Base-by-base conservation (phyloP, 331 rosid species). In the Stylosanthes scabra region DNA sequence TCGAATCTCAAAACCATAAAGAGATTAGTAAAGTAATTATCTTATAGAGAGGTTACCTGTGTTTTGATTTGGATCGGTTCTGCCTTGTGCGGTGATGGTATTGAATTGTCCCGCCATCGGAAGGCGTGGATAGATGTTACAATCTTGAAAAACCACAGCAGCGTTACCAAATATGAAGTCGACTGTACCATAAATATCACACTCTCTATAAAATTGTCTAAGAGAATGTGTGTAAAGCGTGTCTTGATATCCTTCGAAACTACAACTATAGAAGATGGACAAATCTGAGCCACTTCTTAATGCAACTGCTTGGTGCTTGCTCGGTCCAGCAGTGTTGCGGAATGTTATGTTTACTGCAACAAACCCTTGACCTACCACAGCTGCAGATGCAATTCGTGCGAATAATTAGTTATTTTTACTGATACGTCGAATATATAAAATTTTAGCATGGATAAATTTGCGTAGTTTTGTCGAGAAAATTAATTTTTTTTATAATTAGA, bases 161-260 rank as follows among this genome's bases (percentile, higher is more conserved):
- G 84, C 92, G 31, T 89, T 87, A 1, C 96, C 92, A 20, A 89
- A 89, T 47, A 89, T 89, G 90, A 80, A 89, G 63, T 89, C 96
- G 2, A 87, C 86, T 1, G 96, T 87, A 59, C 92, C 92, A 28
- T 85, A 89, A 11, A 89, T 80, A 65, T 87, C 89, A 7, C 92
- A 89, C 51, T 87, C 90, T 67, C 90, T 29, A 63, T 89, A 89
- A 83, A 89, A 87, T 9, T 89, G 92, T 7, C 96, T 78, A 2
- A 83, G 67, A 29, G 92, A 82, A 73, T 87, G 96, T 0, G 90
- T 77, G 77, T 87, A 89, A 1, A 89, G 50, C 0, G 96, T 89
- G 82, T 89, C 92, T 70, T 89, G 96, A 82, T 87, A 89, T 0
- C 80, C 96, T 70, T 89, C 96, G 16, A 89, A 87, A 63, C 96